Conservation (phyloP, 352 stramenopile species). For the Globisporangium carolinianum region DNA sequence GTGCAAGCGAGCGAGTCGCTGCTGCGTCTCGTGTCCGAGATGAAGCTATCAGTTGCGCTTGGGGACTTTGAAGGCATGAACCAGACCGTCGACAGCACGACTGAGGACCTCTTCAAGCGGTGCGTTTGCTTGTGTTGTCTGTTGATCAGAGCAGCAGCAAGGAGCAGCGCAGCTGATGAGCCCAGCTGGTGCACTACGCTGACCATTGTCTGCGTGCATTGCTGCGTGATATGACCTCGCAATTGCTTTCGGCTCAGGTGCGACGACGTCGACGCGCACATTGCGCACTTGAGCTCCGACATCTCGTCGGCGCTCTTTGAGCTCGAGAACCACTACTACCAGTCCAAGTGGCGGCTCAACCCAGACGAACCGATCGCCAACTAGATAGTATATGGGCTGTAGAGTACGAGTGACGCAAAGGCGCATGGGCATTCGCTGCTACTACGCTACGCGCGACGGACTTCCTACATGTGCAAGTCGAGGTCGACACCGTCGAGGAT, state of each 20-base stretch:
- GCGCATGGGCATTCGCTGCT: too few relatives aligned
- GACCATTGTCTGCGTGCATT: too few relatives aligned
- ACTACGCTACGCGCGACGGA: too few relatives aligned
- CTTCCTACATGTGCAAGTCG: conserved; percentile 17
- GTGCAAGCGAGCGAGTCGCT: conserved; percentile 77
- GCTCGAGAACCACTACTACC: conserved; percentile 79
- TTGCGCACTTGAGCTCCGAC: conserved; percentile 71
- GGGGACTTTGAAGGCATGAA: conserved; percentile 85
- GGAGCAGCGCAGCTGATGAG: too few relatives aligned
- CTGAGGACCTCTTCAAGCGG: conserved; percentile 64
- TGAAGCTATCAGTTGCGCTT: conserved; percentile 74
- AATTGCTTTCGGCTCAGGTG: conserved; percentile 47
- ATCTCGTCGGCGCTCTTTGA: conserved; percentile 77
- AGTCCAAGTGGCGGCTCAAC: conserved; percentile 67
- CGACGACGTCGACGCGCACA: conserved; percentile 74
- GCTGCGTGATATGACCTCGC: too few relatives aligned
- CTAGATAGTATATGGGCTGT: neutral
- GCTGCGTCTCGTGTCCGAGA: conserved; percentile 74
- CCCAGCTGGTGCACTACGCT: too few relatives aligned
- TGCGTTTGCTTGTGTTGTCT: conserved; percentile 9
- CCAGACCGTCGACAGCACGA: conserved; percentile 69
- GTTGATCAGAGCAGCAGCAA: too few relatives aligned
- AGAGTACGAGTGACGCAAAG: too few relatives aligned
- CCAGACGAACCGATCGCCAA: too few relatives aligned
- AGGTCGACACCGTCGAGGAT: conserved; percentile 24